Conservation (phyloP, 208 protist species). For the Balamuthia mandrillaris region DNA sequence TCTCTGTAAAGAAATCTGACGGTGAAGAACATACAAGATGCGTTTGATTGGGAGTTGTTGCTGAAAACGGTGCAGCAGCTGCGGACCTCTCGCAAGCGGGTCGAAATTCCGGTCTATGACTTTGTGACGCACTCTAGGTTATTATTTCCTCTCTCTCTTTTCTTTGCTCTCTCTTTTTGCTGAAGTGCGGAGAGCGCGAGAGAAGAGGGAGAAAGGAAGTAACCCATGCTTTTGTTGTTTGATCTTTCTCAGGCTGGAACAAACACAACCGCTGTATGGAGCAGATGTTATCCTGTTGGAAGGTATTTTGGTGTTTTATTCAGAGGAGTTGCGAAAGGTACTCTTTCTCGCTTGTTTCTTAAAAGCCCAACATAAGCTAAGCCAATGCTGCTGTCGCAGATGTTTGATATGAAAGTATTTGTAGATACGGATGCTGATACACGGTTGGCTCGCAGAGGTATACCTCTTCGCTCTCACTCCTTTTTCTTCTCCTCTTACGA, state of each 20-base stretch:
- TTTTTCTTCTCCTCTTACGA: background rate
- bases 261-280: slow-evolving; percentile 52
- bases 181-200: too few relatives aligned
- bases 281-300: slow-evolving; percentile 84
- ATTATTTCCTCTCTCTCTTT: background rate
- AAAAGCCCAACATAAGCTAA: too few relatives aligned
- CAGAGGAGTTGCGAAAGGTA: too few relatives aligned
- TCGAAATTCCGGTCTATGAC: slow-evolving; percentile 86
- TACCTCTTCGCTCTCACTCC: background rate
- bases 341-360: too few relatives aligned
- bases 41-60: slow-evolving; percentile 8
- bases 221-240: background rate
- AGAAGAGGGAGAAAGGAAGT: background rate
- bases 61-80: background rate
- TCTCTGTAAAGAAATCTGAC: background rate
- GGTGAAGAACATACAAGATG: background rate
- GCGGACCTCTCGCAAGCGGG: background rate
- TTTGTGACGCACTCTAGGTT: slow-evolving; percentile 74
- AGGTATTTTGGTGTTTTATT: slow-evolving; percentile 81
- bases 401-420: slow-evolving; percentile 84
- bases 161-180: background rate
- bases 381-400: too few relatives aligned
- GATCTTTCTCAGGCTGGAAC: slow-evolving; percentile 13
- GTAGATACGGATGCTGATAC: slow-evolving; percentile 84
- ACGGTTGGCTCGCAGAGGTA: slow-evolving; percentile 76